Percentiles rank a stretch among this genome's conserved stretches.
phyloP scores from a whole-genome alignment of 2,329 filamentous ascomycete species.

The Colletotrichum sp. region DNA sequence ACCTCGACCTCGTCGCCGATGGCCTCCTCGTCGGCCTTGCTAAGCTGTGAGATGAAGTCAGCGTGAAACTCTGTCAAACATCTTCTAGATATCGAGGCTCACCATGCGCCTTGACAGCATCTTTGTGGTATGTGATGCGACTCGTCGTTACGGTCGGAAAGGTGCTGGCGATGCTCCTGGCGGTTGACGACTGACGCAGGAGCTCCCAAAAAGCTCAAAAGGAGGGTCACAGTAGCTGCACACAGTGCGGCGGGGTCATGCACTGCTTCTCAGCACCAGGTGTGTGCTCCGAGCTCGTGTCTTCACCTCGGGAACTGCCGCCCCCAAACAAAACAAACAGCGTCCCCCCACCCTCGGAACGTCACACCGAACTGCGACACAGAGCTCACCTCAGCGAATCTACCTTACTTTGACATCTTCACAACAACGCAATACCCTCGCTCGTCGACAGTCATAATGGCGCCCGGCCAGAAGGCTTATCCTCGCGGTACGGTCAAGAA shows the following conservation, averaged over 20 bases:
- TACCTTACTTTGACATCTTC: not conserved
- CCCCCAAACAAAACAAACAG: constrained; percentile 3
- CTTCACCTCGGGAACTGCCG: constrained; percentile 16
- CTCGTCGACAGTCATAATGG: constrained; percentile 47
- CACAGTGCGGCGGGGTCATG: constrained; percentile 1
- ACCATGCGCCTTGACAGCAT: constrained; percentile 68
- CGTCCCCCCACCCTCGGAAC: constrained; percentile 3
- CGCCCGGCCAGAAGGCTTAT: constrained; percentile 75
- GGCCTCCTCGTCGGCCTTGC: constrained; percentile 87
- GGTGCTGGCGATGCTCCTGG: not conserved
- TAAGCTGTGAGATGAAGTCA: constrained; percentile 65
- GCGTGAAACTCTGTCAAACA: not conserved
- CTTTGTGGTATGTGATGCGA: not conserved
- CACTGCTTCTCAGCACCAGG: not conserved
- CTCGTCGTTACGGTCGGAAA: not conserved
- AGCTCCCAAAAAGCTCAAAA: constrained; percentile 20
- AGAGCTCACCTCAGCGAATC: not conserved
- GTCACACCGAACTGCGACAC: not conserved
- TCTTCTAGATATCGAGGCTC: constrained; percentile 22
- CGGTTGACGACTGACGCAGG: not conserved
- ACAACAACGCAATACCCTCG: not conserved
- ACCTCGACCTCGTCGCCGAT: constrained; percentile 87
- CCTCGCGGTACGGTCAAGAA: constrained; percentile 86
- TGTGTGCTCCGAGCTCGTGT: not conserved
- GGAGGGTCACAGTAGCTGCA: constrained; percentile 3